Base-by-base conservation (phyloP, 129 eudicot species). In the Tagetes patula region DNA sequence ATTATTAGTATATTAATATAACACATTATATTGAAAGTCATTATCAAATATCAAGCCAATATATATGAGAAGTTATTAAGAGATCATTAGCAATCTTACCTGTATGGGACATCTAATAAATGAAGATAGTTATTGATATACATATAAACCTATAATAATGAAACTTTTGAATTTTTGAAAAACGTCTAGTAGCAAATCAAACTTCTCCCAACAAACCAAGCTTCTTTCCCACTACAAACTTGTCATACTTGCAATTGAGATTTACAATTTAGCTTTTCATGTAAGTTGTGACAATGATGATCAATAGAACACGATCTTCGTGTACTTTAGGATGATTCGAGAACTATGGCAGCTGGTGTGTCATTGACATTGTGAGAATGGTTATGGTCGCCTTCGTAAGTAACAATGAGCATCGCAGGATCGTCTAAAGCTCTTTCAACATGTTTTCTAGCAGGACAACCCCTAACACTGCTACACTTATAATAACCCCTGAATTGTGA, bases 341-440 rank as follows among this genome's bases (percentile, higher is more conserved):
- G 42, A 61, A 61, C 42, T 11, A 61, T 61, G 8, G 67, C 67
- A 30, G 30, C 67, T 0, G 67, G 67, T 36, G 67, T 36, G 45
- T 61, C 67, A 6, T 61, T 61, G 30, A 36, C 11, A 36, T 34
- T 61, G 10, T 61, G 67, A 13, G 67, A 79, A 71, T 95, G 99
- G 65, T 83, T 90, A 80, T 95, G 99, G n/a, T 95, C 99, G 1
- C 96, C 97, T 80, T 95, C 99, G 33, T 95, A 95, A 0, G 99
- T 95, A 11, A 95, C 99, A 13, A 88, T 84, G 1, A 95, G 74
- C 99, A 95, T 90, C 1, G 91, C 71, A 62, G 99, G 82, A 79
- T 95, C 99, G 71, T 95, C 99, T 45, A 86, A 69, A 0, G 99
- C 96, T 66, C 91, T 77, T 75, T 95, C 99, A 33, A 95, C 99